Percentiles rank a stretch among this genome's conserved stretches.
These are phyloP conservation scores for Leucogyrophana mollusca DNA, from an alignment of 768 basidiomycete species.

Conservation along the genomic window DNA sequence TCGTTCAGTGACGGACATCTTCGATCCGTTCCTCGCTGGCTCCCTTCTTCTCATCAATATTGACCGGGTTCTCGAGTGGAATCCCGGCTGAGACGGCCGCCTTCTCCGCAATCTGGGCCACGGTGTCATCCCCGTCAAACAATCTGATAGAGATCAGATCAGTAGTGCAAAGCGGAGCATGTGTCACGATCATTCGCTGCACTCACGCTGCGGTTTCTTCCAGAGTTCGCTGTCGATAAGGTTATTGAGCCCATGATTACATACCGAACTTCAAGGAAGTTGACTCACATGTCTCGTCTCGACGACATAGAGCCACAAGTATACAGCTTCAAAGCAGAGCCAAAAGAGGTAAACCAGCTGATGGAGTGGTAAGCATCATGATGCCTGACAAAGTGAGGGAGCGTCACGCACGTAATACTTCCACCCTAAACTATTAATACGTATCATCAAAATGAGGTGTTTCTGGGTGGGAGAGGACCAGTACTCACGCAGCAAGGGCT, in stretches of 20 bases:
- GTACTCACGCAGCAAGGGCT: slow-evolving; percentile 24
- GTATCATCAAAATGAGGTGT: background rate
- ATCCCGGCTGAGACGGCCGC: too few species aligned
- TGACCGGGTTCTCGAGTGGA: background rate
- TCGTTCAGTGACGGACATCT: background rate
- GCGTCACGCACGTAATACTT: slow-evolving; percentile 40
- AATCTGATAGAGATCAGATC: slow-evolving; percentile 12
- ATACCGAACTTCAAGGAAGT: too few species aligned
- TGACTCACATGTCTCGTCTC: slow-evolving; percentile 29
- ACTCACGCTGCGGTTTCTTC: slow-evolving; percentile 34
- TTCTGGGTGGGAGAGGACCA: too few species aligned
- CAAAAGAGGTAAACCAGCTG: slow-evolving; percentile 37
- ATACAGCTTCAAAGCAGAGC: slow-evolving; percentile 36
- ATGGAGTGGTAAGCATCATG: background rate
- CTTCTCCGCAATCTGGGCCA: background rate
- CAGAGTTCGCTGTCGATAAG: slow-evolving; percentile 21
- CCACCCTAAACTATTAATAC: slow-evolving; percentile 34
- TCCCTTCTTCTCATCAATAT: background rate
- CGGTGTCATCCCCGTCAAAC: slow-evolving; percentile 30
- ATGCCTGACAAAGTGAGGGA: background rate
- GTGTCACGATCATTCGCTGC: background rate
- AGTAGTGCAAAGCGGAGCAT: background rate
- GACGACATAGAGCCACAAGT: slow-evolving; percentile 31
- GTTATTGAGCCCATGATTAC: background rate
- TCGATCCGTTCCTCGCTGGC: background rate